These are phyloP conservation scores for Dendrocalamus latiflorus DNA, from an alignment of 202 grass and related monocot genomes.

Conservation along the genomic window DNA sequence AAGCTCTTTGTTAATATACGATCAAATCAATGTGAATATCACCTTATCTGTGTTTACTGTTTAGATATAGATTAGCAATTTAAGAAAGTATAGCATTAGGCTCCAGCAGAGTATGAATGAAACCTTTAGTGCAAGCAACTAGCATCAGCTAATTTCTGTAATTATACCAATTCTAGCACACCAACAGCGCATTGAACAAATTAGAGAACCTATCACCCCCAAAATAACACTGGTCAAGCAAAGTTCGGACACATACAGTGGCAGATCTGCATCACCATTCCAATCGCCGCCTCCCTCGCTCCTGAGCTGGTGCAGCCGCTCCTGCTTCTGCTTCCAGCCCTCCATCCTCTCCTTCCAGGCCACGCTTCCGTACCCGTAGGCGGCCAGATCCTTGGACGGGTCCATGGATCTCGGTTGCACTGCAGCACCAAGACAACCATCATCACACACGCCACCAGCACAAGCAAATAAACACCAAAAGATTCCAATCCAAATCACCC, in stretches of 20 bases:
- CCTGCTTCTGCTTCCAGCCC: slow-evolving; percentile 73
- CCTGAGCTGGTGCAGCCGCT: slow-evolving; percentile 43
- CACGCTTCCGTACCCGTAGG: slow-evolving; percentile 74
- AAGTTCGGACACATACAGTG: slow-evolving; percentile 47
- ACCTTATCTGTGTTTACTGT: not conserved
- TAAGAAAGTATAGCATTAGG: not conserved
- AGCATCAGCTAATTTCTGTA: not conserved
- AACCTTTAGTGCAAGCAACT: not conserved
- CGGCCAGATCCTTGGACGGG: slow-evolving; percentile 72
- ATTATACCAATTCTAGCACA: not conserved
- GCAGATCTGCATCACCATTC: slow-evolving; percentile 59
- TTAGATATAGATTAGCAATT: not conserved
- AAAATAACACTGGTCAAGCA: not conserved
- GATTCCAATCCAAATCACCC: slow-evolving; percentile 14
- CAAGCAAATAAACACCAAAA: not conserved
- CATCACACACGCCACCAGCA: not conserved
- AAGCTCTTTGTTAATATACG: not conserved
- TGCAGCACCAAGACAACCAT: slow-evolving; percentile 11
- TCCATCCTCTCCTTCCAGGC: slow-evolving; percentile 75
- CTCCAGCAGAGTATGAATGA: not conserved
- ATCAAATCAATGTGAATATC: not conserved
- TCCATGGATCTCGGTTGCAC: slow-evolving; percentile 82
- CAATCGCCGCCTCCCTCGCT: slow-evolving; percentile 40
- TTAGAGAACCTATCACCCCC: not conserved
- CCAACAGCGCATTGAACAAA: not conserved